phyloP scores from a whole-genome alignment of 2,329 filamentous ascomycete genomes.

The Xylaria sp. region DNA sequence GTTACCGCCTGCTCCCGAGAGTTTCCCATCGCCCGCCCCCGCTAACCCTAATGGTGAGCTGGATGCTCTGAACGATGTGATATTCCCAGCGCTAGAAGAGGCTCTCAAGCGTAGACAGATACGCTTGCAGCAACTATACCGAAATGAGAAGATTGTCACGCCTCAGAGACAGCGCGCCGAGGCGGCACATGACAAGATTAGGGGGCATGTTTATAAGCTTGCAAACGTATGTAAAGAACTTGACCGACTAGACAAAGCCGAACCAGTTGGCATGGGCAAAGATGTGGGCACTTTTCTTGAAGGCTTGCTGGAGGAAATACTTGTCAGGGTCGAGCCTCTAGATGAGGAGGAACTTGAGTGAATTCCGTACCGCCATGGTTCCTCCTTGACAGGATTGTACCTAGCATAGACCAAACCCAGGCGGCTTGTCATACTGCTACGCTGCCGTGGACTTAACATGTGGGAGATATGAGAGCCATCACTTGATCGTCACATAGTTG shows the following conservation, averaged over 20 bases:
- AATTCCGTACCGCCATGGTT: background rate
- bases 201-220: conserved; percentile 80
- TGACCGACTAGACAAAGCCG: conserved; percentile 83
- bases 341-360: conserved; percentile 66
- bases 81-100: conserved; percentile 90
- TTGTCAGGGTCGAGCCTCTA: conserved; percentile 87
- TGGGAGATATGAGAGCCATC: background rate
- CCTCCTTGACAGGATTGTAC: background rate
- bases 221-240: conserved; percentile 86
- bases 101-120: conserved; percentile 81
- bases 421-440: background rate
- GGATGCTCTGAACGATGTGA: conserved; percentile 87
- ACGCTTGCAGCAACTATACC: conserved; percentile 60
- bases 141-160: conserved; percentile 54
- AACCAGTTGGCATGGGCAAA: conserved; percentile 91
- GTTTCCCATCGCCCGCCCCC: conserved; percentile 63
- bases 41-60: conserved; percentile 70
- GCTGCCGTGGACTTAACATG: background rate
- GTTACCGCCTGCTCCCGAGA: conserved; percentile 47
- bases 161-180: conserved; percentile 71
- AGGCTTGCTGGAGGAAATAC: conserved; percentile 88
- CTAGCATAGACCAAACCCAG: conserved; percentile 1
- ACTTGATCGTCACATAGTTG: background rate
- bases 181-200: conserved; percentile 79
- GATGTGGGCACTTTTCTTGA: conserved; percentile 90